Percentiles rank a stretch among this genome's conserved stretches.
Evolutionary conservation across 164 flowering plant genomes (phyloP).

Genomic region (Macadamia integrifolia): DNA sequence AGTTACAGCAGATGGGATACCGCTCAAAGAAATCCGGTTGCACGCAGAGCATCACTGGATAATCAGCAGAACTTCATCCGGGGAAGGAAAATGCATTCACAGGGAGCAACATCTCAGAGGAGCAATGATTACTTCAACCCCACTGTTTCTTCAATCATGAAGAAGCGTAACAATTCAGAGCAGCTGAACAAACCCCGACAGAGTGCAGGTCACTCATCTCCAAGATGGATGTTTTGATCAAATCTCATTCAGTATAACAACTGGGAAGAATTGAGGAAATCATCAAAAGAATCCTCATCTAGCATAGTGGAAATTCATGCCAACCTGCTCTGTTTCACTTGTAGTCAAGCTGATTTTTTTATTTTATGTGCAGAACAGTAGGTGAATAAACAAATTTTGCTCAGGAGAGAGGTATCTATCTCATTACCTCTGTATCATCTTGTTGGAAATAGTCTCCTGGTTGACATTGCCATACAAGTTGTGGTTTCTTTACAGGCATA

Average conservation of each 20-base stretch:
- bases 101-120: slow-evolving; percentile 68
- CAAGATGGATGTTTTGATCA: slow-evolving; percentile 72
- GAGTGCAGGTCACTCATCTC: slow-evolving; percentile 61
- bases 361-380: slow-evolving; percentile 18
- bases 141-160: slow-evolving; percentile 89
- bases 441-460: not conserved
- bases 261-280: slow-evolving; percentile 1
- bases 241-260: slow-evolving; percentile 3
- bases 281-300: slow-evolving; percentile 5
- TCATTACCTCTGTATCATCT: not conserved
- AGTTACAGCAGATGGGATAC: slow-evolving; percentile 72
- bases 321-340: slow-evolving; percentile 1
- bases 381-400: slow-evolving; percentile 9
- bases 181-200: slow-evolving; percentile 41
- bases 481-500: no score
- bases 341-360: slow-evolving; percentile 28
- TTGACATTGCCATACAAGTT: no score
- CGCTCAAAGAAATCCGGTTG: slow-evolving; percentile 33
- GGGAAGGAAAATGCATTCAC: slow-evolving; percentile 69
- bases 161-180: slow-evolving; percentile 61
- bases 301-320: slow-evolving; percentile 5
- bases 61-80: slow-evolving; percentile 56
- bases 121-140: slow-evolving; percentile 79
- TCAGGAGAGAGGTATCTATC: not conserved
- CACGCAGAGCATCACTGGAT: slow-evolving; percentile 41